Conservation (phyloP, 768 basidiomycete species). For the Suillus plorans region DNA sequence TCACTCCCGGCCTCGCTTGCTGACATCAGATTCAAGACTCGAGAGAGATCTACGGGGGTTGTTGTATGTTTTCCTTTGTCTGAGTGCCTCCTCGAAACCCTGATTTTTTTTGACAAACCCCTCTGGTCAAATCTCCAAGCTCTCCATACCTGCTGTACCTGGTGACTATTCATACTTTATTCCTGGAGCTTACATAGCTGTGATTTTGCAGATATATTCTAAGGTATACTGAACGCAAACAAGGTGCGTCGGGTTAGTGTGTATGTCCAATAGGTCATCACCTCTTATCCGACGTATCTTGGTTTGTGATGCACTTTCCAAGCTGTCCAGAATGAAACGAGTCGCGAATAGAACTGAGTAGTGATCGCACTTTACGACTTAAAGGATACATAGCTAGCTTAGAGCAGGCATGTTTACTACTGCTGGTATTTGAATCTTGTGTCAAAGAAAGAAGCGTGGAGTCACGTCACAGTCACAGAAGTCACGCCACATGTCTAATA, state of each 20-base stretch:
- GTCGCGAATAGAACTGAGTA: neutral
- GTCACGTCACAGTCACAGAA: neutral
- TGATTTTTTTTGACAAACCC: too few species aligned
- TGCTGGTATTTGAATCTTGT: neutral
- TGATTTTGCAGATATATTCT: neutral
- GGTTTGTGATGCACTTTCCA: neutral
- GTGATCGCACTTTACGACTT: neutral
- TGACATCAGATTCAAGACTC: neutral
- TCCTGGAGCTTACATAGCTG: neutral
- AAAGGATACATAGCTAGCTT: neutral
- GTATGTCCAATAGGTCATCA: neutral
- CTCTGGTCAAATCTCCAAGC: too few species aligned
- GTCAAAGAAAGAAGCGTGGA: neutral
- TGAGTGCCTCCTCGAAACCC: too few species aligned
- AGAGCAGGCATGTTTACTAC: neutral
- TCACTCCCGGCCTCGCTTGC: neutral
- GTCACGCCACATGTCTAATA: neutral
- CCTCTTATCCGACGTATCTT: neutral
- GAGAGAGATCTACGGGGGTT: neutral
- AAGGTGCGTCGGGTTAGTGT: neutral
- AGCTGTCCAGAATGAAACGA: neutral
- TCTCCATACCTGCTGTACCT: too few species aligned
- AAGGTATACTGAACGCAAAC: neutral
- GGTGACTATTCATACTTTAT: too few species aligned
- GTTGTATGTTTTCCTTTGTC: too few species aligned